phyloP scores from a whole-genome alignment of 176 grass and related monocot genomes.

The Stipa capillata region DNA sequence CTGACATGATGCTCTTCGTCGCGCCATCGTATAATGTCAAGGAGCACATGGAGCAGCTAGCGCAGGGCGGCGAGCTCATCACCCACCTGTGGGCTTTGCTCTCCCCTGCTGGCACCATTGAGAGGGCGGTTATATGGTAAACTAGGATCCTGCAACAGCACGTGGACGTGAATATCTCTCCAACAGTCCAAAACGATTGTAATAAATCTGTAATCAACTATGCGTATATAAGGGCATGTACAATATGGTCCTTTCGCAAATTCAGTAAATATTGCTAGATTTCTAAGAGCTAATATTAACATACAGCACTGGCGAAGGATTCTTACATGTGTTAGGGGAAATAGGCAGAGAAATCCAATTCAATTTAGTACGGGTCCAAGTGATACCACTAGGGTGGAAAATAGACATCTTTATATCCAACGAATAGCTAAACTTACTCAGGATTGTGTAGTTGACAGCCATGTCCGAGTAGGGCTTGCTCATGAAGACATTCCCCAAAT shows the following conservation, averaged over 20 bases:
- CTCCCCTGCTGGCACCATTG: too few relatives aligned
- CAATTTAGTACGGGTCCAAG: background rate
- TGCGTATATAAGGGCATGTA: too few relatives aligned
- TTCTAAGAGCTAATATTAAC: background rate
- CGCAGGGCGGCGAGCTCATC: too few relatives aligned
- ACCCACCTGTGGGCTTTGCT: too few relatives aligned
- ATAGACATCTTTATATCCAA: background rate
- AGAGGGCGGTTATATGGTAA: too few relatives aligned
- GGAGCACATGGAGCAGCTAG: too few relatives aligned
- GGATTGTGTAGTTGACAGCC: background rate
- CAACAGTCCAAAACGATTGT: too few relatives aligned
- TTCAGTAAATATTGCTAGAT: background rate
- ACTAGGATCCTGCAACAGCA: too few relatives aligned
- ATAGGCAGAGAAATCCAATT: background rate
- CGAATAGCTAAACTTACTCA: background rate
- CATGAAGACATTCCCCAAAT: background rate
- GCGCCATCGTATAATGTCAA: too few relatives aligned
- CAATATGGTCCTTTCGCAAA: background rate
- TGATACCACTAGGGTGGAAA: background rate
- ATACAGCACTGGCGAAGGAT: background rate
- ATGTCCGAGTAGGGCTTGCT: background rate
- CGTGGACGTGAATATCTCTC: too few relatives aligned
- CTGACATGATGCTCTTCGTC: too few relatives aligned
- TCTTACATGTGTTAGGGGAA: background rate
- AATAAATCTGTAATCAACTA: too few relatives aligned